Percentiles rank a stretch among this genome's conserved stretches.
phyloP scores from a whole-genome alignment of 805 yeast species.

The Candida orba region DNA sequence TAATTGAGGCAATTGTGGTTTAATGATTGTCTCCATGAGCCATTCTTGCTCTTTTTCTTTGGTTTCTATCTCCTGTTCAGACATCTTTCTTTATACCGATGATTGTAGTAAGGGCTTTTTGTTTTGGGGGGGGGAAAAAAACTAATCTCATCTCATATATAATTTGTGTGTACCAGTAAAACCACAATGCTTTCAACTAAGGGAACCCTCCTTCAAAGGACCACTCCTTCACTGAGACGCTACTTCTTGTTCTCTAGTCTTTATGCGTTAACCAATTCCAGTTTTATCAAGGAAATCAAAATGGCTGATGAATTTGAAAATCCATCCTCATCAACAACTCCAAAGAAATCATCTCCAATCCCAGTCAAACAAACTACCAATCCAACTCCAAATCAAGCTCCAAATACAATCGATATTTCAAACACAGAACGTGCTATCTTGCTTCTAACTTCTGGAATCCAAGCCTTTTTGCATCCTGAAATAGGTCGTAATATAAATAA shows the following conservation, averaged over 20 bases:
- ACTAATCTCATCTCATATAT: background rate
- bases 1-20: slow-evolving; percentile 41
- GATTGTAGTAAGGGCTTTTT: background rate
- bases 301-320: slow-evolving; percentile 55
- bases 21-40: slow-evolving; percentile 40
- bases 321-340: background rate
- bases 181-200: background rate
- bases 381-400: slow-evolving; percentile 33
- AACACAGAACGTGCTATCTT: slow-evolving; percentile 54
- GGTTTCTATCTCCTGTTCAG: slow-evolving; percentile 3
- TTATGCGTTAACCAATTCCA: slow-evolving; percentile 17
- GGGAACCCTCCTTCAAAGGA: background rate
- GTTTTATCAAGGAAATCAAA: slow-evolving; percentile 35
- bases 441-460: slow-evolving; percentile 67
- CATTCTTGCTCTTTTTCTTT: slow-evolving; percentile 31
- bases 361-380: slow-evolving; percentile 13
- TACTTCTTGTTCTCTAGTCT: slow-evolving; percentile 12
- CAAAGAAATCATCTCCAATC: background rate
- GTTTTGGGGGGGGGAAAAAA: background rate
- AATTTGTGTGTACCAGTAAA: background rate
- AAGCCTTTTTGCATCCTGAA: slow-evolving; percentile 72
- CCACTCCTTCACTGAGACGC: slow-evolving; percentile 18
- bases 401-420: slow-evolving; percentile 71
- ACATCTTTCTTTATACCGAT: background rate
- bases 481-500: slow-evolving; percentile 70